Base-by-base conservation (phyloP, 1,284 basidiomycete genomes). In the Taiwanofungus camphoratus region DNA sequence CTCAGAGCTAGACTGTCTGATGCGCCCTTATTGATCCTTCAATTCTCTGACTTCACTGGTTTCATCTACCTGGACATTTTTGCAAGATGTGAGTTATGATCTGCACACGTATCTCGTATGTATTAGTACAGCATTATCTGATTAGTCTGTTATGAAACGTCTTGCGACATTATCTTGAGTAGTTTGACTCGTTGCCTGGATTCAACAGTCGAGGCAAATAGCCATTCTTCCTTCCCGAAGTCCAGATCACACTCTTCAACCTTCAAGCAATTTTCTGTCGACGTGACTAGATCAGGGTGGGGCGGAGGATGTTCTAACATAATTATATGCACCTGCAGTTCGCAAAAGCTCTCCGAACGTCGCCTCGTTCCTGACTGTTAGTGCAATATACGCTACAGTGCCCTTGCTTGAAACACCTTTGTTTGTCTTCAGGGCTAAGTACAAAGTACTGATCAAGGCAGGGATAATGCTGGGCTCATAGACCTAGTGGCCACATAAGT, bases 401-500 rank as follows among this genome's bases (percentile, higher is more conserved):
- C 52, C 47, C 52, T 65, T 32, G 46, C 48, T 21, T 9, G 41
- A 19, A 39, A 39, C 4, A 5, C 24, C 46, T 5, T 26, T 42
- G 15, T 36, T 49, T 36, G 46, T 52, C 50, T 43, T 50, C n/a
- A 85, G 60, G n/a, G 70, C 69, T n/a, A 79, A 54, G 36, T 51
- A 54, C 5, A 89, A 58, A 2, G 74, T 72, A 3, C 67, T 63
- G 1, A 79, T 67, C 3, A 89, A 67, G 0, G 79, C 63, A 4
- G 74, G 71, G 30, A 87, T 73, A 34, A 87, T 66, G 9, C 59
- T 60, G 3, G 81, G 79, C 52, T 87, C 82, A 52, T 82, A 89
- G 3, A 85, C 76, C 86, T 89, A 41, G 19, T 32, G 15, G 29
- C 19, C 18, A 19, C 15, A 29, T 30, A 40, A 23, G 9, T 26